These are phyloP conservation scores for Mycena chlorophos DNA, from an alignment of 768 basidiomycete genomes.

Conservation along the genomic window DNA sequence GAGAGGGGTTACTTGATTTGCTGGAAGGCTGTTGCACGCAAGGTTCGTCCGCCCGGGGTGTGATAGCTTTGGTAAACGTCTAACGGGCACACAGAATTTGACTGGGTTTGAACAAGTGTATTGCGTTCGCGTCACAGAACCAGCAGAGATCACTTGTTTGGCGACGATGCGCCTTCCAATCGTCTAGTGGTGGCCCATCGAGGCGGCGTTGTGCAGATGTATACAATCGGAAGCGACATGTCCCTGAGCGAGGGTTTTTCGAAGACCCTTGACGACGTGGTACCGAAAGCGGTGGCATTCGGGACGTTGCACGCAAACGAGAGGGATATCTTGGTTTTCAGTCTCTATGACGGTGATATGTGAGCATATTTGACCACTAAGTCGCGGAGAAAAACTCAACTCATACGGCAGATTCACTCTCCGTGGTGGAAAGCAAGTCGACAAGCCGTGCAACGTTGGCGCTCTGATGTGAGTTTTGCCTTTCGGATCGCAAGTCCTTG, in stretches of 20 bases:
- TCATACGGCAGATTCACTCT: too few relatives aligned
- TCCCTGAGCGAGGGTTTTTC: constrained; percentile 18
- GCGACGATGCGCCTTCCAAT: constrained; percentile 21
- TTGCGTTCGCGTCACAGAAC: constrained; percentile 17
- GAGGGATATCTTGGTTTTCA: constrained; percentile 20
- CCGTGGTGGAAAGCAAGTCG: too few relatives aligned
- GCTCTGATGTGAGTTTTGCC: constrained; percentile 18
- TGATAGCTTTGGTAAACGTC: too few relatives aligned
- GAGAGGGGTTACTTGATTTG: constrained; percentile 20
- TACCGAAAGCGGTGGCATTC: constrained; percentile 24
- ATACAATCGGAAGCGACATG: constrained; percentile 17
- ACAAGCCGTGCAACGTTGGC: constrained; percentile 13
- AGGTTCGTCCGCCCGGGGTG: constrained; percentile 12
- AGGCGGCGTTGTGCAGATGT: constrained; percentile 21
- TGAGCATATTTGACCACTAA: constrained; percentile 11
- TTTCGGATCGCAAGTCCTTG: not conserved
- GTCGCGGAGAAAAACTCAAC: constrained; percentile 3
- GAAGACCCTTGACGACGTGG: constrained; percentile 7
- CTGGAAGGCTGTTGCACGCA: constrained; percentile 15
- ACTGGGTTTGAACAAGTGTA: constrained; percentile 18
- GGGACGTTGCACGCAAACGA: constrained; percentile 14
- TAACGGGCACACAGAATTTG: constrained; percentile 3
- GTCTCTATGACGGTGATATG: constrained; percentile 23
- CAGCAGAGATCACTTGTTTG: constrained; percentile 24
- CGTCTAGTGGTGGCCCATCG: constrained; percentile 24